A percentile compares a stretch with the other conserved stretches of the same genome.
Evolutionary conservation across 225 moss, liverwort and hornwort genomes (phyloP).

Genomic region (Physcomitrellopsis africana): DNA sequence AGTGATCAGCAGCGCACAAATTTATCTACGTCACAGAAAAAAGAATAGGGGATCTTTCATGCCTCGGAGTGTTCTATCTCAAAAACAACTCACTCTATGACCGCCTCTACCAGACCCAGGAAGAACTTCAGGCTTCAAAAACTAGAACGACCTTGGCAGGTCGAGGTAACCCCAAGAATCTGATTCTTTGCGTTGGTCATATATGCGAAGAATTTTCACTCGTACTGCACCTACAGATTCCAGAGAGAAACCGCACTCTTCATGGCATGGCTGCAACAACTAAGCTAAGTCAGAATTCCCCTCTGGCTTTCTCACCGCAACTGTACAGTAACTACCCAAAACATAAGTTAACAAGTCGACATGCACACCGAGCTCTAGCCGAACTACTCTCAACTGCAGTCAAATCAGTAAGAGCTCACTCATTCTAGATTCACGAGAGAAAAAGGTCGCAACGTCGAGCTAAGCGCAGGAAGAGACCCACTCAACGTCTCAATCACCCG

Average conservation of each 20-base stretch:
- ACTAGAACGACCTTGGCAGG: not conserved
- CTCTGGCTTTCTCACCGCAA: not conserved
- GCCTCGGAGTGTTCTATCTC: not conserved
- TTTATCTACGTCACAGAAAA: not conserved
- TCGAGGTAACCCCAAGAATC: not conserved
- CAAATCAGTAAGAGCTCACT: too few relatives aligned
- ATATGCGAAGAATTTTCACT: not conserved
- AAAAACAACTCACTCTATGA: not conserved
- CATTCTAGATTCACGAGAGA: conserved; percentile 1
- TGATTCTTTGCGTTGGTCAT: not conserved
- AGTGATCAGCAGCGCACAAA: not conserved
- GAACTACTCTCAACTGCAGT: too few relatives aligned
- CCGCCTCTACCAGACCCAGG: not conserved
- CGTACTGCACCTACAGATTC: conserved; percentile 2
- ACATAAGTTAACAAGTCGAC: conserved; percentile 5
- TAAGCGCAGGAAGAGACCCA: not conserved
- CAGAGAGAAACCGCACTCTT: not conserved
- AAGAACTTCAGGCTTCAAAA: not conserved
- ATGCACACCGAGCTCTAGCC: not conserved
- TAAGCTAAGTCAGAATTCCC: not conserved
- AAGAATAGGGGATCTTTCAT: not conserved
- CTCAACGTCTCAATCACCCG: not conserved
- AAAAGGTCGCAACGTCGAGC: not conserved
- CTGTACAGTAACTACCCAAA: not conserved
- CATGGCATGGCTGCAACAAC: not conserved